These are phyloP conservation scores for Oenanthe javanica DNA, from an alignment of 140 eudicot genomes.

Conservation along the genomic window DNA sequence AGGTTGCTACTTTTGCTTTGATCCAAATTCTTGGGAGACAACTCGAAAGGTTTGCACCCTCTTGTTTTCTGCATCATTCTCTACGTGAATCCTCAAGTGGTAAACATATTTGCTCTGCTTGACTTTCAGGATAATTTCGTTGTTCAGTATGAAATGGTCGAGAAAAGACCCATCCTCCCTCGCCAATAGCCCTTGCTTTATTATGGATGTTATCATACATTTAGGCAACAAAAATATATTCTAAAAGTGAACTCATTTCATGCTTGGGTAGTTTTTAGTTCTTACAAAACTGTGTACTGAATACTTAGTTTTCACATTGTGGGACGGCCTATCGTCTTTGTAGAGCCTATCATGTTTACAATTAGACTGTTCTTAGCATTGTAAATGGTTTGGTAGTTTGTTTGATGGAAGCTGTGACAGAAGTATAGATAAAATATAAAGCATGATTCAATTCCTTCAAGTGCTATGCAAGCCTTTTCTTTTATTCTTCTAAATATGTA, in stretches of 20 bases:
- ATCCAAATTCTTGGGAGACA: conserved; percentile 81
- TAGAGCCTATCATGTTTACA: neutral
- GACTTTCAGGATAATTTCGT: conserved; percentile 73
- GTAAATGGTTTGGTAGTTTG: neutral
- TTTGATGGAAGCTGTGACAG: neutral
- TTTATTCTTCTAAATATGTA: no score
- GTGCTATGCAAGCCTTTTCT: neutral
- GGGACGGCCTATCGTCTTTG: neutral
- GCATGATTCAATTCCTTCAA: neutral
- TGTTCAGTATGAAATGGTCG: conserved; percentile 77
- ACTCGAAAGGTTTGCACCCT: conserved; percentile 47
- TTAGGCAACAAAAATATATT: neutral
- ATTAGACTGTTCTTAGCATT: neutral
- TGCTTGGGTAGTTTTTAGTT: neutral
- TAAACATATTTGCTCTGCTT: conserved; percentile 4
- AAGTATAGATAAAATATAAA: neutral
- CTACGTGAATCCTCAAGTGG: neutral
- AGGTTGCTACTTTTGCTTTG: conserved; percentile 74
- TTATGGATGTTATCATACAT: neutral
- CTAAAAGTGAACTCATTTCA: neutral
- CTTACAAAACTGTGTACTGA: neutral
- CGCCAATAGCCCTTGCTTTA: conserved; percentile 26
- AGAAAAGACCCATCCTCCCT: conserved; percentile 65
- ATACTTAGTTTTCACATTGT: neutral
- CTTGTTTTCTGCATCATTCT: neutral